These are phyloP conservation scores for Fraxinus quadrangulata DNA, from an alignment of 257 asterid species.

Conservation along the genomic window DNA sequence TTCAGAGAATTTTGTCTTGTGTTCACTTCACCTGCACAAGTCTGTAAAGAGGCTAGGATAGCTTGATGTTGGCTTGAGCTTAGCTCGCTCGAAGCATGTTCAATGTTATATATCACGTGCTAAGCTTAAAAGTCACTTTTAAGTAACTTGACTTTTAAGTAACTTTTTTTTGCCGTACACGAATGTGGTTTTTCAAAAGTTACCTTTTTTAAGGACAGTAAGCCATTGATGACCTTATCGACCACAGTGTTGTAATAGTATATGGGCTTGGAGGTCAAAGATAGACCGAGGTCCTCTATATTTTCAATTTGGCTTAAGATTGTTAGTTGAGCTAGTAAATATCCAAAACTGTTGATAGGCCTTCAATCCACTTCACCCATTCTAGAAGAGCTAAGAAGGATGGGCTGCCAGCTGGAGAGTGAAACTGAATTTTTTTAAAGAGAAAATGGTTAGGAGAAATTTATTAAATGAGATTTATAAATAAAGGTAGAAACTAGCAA, in stretches of 20 bases:
- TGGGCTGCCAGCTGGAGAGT: too few relatives aligned
- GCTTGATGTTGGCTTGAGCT: conserved; percentile 7
- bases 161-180: background rate
- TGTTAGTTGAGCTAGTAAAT: too few relatives aligned
- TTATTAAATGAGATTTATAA: too few relatives aligned
- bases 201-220: background rate
- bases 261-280: background rate
- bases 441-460: too few relatives aligned
- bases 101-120: background rate
- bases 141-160: conserved; percentile 1
- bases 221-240: background rate
- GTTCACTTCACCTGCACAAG: background rate
- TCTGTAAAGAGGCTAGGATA: background rate
- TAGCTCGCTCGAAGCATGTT: conserved; percentile 14
- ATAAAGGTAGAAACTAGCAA: too few relatives aligned
- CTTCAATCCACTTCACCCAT: too few relatives aligned
- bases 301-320: background rate
- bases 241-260: background rate
- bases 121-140: background rate
- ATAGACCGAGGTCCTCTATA: background rate
- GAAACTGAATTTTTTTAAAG: too few relatives aligned
- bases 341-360: too few relatives aligned
- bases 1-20: background rate
- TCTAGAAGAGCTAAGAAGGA: too few relatives aligned
- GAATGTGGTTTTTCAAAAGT: background rate